phyloP scores from a whole-genome alignment of 2,329 filamentous ascomycete genomes.

The Didymella arachidicola region DNA sequence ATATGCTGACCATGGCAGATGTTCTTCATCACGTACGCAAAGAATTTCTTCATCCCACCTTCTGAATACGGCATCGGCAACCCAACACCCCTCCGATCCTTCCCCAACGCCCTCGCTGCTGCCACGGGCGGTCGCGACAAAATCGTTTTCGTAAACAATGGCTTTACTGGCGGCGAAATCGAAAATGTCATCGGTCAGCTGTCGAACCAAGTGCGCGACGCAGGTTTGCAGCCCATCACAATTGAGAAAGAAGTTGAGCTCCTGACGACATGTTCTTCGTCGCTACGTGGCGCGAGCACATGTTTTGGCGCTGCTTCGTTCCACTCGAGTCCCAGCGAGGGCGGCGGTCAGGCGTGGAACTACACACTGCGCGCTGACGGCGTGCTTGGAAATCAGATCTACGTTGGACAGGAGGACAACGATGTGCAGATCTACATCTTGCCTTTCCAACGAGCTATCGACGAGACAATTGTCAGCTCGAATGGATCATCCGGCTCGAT shows the following conservation, averaged over 20 bases:
- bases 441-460: conserved; percentile 80
- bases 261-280: conserved; percentile 66
- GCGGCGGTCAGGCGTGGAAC: conserved; percentile 75
- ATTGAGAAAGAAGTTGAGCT: conserved; percentile 66
- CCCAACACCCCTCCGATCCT: conserved; percentile 66
- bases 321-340: conserved; percentile 76
- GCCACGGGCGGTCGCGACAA: conserved; percentile 69
- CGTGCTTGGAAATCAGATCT: conserved; percentile 69
- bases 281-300: conserved; percentile 67
- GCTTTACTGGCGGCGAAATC: conserved; percentile 71
- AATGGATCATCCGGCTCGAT: conserved; percentile 54
- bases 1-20: conserved; percentile 42
- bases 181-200: conserved; percentile 72
- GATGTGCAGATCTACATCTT: conserved; percentile 79
- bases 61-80: conserved; percentile 76
- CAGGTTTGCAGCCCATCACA: conserved; percentile 64
- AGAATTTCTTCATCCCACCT: conserved; percentile 83
- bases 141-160: conserved; percentile 81
- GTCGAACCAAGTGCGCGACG: conserved; percentile 62
- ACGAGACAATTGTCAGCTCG: conserved; percentile 71
- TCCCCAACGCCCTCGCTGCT: conserved; percentile 68
- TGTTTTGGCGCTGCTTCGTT: conserved; percentile 81
- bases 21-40: conserved; percentile 69
- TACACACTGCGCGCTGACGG: conserved; percentile 84
- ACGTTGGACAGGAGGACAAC: conserved; percentile 71